phyloP scores from a whole-genome alignment of 768 basidiomycete species.

The Tulasnella calospora region DNA sequence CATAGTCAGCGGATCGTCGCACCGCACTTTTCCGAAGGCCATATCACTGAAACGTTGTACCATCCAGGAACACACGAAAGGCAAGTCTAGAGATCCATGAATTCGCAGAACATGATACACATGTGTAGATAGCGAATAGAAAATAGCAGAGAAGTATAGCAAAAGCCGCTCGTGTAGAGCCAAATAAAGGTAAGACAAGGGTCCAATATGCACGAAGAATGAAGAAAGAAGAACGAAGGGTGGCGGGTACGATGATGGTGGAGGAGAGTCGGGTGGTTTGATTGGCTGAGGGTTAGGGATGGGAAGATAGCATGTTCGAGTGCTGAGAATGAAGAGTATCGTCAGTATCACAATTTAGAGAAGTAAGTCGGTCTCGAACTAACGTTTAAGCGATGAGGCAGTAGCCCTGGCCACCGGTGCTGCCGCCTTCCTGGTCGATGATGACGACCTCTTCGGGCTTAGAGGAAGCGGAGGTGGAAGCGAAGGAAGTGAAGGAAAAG shows the following conservation, averaged over 20 bases:
- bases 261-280: not conserved
- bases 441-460: not conserved
- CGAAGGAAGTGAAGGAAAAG: not conserved
- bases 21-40: no score
- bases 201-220: not conserved
- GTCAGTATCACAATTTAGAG: not conserved
- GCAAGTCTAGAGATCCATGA: not conserved
- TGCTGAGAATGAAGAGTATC: not conserved
- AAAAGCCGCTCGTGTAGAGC: not conserved
- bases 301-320: not conserved
- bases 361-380: not conserved
- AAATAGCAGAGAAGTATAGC: not conserved
- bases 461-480: not conserved
- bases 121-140: not conserved
- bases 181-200: not conserved
- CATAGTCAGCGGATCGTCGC: no score
- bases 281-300: not conserved
- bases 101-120: not conserved
- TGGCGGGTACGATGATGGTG: not conserved
- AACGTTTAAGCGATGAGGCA: not conserved
- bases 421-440: not conserved
- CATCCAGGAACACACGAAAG: not conserved
- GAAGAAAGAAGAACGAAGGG: not conserved
- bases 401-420: not conserved
- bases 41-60: not conserved